Base-by-base conservation (phyloP, 1,139 yeast species). In the Chernovozyma aurita region DNA sequence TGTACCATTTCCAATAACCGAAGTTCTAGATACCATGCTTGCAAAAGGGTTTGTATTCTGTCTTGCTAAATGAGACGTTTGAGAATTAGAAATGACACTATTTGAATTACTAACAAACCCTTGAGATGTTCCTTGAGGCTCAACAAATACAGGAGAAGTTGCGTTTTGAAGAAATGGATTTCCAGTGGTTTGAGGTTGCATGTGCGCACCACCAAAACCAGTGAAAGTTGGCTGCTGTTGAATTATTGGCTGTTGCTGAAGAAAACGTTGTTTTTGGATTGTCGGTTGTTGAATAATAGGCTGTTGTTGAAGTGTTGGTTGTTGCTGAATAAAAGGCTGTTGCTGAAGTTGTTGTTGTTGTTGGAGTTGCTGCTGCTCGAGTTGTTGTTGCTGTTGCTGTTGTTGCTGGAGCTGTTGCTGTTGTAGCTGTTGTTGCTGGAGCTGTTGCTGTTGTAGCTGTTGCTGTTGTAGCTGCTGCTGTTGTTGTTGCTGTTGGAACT, bases 121-220 rank as follows among this genome's bases (percentile, higher is more conserved):
- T 6, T 26, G 28, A 16, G 6, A 7, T 6, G 28, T 26, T 7
- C 9, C 9, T 9, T 25, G 32, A 4, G 9, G 6, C 12, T 26
- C 9, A 14, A 13, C 28, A 26, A 16, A 13, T 13, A 12, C 8
- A 6, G 6, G 28, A 6, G 9, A 6, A 26, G 18, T 16, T 7
- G 37, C 35, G 17, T 28, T 36, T 35, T 50, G 59, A 28, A 50
- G 30, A 37, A 59, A 59, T 14, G 65, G 65, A 39, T 59, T 61
- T 3, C 57, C 61, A 6, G 57, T 49, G 28, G 53, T 50, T 22
- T 49, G 53, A 35, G 50, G 47, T 32, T 41, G 48, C 35, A 37
- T 34, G 48, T 71, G 72, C 4, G 79, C 79, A 14, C 81, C 80
- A 0, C 83, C 83, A 30, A 68, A 67, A 9, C 83, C 83, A 13